Evolutionary conservation across 345 rosid genomes (phyloP).

Genomic region (Xanthoceras sorbifolium): DNA sequence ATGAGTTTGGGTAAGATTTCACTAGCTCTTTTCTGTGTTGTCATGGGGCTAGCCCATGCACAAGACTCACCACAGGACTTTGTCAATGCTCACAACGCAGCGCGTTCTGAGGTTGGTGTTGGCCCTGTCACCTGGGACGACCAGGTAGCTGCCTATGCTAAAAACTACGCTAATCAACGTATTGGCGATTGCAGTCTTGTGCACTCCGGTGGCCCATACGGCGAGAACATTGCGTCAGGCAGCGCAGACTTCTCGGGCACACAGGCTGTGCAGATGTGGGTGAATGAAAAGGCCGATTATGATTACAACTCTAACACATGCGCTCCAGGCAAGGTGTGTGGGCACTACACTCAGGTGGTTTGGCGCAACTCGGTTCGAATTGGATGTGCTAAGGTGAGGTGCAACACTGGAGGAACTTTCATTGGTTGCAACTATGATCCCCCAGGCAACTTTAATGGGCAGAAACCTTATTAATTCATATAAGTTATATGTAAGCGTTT

Average conservation of each 20-base stretch:
- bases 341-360: slow-evolving; percentile 76
- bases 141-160: slow-evolving; percentile 45
- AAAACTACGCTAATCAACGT: slow-evolving; percentile 37
- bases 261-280: slow-evolving; percentile 58
- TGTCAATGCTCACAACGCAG: slow-evolving; percentile 50
- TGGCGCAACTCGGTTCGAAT: slow-evolving; percentile 55
- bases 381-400: slow-evolving; percentile 69
- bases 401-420: slow-evolving; percentile 53
- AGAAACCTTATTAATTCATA: slow-evolving; percentile 40
- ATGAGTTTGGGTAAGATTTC: background rate
- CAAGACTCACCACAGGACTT: slow-evolving; percentile 43
- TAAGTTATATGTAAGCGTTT: background rate
- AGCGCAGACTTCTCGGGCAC: slow-evolving; percentile 36
- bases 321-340: slow-evolving; percentile 44
- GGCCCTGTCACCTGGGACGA: slow-evolving; percentile 47
- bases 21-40: background rate
- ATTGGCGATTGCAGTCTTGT: slow-evolving; percentile 40
- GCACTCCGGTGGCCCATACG: slow-evolving; percentile 57
- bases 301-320: slow-evolving; percentile 54
- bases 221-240: slow-evolving; percentile 62
- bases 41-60: slow-evolving; percentile 12
- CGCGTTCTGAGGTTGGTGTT: slow-evolving; percentile 40
- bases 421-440: slow-evolving; percentile 67
- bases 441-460: slow-evolving; percentile 49
- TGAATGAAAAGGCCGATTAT: slow-evolving; percentile 49